phyloP scores from a whole-genome alignment of 495 filamentous ascomycete species.

The Hypoxylon fragiforme region DNA sequence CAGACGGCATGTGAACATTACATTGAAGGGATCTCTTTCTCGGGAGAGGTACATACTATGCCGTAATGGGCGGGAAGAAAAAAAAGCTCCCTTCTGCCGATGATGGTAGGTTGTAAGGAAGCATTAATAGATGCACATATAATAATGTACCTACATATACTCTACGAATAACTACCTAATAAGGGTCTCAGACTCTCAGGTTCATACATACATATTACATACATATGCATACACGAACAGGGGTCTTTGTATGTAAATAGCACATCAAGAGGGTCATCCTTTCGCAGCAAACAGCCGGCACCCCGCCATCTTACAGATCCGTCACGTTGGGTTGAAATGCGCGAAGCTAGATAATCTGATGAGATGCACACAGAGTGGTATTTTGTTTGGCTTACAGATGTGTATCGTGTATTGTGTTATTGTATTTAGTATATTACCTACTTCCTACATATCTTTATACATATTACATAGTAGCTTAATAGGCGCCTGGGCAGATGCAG shows the following conservation, averaged over 20 bases:
- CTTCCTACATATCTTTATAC: too few species aligned
- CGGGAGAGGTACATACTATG: conserved; percentile 8
- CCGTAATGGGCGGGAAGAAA: too few species aligned
- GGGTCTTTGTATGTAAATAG: background rate
- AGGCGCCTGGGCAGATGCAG: too few species aligned
- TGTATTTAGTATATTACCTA: too few species aligned
- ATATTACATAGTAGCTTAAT: too few species aligned
- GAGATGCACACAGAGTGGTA: background rate
- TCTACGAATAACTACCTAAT: background rate
- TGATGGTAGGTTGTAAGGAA: background rate
- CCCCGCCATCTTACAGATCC: background rate
- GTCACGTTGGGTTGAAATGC: background rate
- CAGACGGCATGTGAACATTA: too few species aligned
- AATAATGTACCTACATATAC: too few species aligned
- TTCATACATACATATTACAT: background rate
- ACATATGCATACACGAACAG: background rate
- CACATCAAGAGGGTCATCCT: background rate
- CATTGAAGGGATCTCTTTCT: conserved; percentile 2
- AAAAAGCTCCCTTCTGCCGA: conserved; percentile 11
- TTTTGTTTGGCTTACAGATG: too few species aligned
- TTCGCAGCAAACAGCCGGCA: too few species aligned
- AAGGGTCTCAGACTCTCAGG: background rate
- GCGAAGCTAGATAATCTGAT: background rate
- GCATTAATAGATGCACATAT: too few species aligned
- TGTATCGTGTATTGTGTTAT: too few species aligned